Evolutionary conservation across 345 rosid species (phyloP).

Genomic region (Conringia planisiliqua): DNA sequence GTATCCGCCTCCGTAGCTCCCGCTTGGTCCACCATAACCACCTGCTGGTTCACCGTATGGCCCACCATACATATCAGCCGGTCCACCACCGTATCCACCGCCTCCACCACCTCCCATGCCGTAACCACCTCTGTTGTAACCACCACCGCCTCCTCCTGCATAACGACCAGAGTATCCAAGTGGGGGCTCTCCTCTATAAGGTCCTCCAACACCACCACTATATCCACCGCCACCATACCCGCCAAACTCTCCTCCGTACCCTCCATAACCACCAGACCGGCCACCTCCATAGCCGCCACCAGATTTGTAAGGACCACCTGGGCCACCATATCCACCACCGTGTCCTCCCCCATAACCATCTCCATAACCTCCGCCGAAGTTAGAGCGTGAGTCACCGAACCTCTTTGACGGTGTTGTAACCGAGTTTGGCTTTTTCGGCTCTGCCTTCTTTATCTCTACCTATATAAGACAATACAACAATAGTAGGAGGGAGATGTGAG

Average conservation of each 20-base stretch:
- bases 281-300: slow-evolving; percentile 61
- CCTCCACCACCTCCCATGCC: slow-evolving; percentile 61
- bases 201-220: slow-evolving; percentile 57
- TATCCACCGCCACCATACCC: slow-evolving; percentile 72
- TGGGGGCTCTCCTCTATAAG: slow-evolving; percentile 73
- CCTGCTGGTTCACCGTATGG: slow-evolving; percentile 48
- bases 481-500: background rate
- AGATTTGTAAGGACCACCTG: slow-evolving; percentile 54
- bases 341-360: slow-evolving; percentile 63
- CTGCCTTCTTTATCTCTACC: slow-evolving; percentile 99
- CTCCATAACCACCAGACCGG: slow-evolving; percentile 58
- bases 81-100: slow-evolving; percentile 52
- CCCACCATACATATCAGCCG: slow-evolving; percentile 56
- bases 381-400: slow-evolving; percentile 54
- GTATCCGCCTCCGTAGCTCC: slow-evolving; percentile 46
- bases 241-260: slow-evolving; percentile 66
- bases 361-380: slow-evolving; percentile 55
- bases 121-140: slow-evolving; percentile 67
- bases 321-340: slow-evolving; percentile 51
- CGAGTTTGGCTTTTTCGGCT: slow-evolving; percentile 88
- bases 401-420: slow-evolving; percentile 61
- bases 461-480: slow-evolving; percentile 18
- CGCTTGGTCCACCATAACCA: slow-evolving; percentile 35
- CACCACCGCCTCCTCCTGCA: slow-evolving; percentile 45
- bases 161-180: slow-evolving; percentile 73